phyloP scores from a whole-genome alignment of 805 yeast species.

The Naumovozyma baii region DNA sequence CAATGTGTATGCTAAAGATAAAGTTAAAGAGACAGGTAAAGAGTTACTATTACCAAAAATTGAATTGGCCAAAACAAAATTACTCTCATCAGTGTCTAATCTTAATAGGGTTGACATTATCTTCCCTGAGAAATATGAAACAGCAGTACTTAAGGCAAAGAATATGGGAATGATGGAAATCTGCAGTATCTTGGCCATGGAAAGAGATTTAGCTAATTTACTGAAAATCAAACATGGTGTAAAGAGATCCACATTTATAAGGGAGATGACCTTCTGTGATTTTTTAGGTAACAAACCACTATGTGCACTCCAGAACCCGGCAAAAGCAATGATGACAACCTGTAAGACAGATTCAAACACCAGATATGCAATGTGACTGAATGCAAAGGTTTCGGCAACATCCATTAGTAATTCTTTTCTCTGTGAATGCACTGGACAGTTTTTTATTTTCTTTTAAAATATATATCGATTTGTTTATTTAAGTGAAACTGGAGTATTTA shows the following conservation, averaged over 20 bases:
- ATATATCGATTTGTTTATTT: too few species aligned
- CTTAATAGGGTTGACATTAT: slow-evolving; percentile 42
- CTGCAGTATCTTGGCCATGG: slow-evolving; percentile 69
- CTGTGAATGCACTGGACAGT: too few species aligned
- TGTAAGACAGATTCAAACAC: slow-evolving; percentile 89
- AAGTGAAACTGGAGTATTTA: too few species aligned
- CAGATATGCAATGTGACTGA: slow-evolving; percentile 39
- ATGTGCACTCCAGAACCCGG: slow-evolving; percentile 80
- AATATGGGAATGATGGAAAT: slow-evolving; percentile 77
- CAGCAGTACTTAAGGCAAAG: slow-evolving; percentile 71
- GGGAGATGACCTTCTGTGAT: slow-evolving; percentile 70
- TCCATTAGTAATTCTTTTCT: neutral
- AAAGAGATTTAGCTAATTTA: slow-evolving; percentile 59
- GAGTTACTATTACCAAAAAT: slow-evolving; percentile 95
- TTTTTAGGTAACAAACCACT: slow-evolving; percentile 56
- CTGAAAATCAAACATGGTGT: slow-evolving; percentile 92
- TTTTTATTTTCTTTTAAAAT: too few species aligned
- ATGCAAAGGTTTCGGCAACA: slow-evolving; percentile 18
- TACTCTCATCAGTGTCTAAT: slow-evolving; percentile 66
- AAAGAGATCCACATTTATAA: slow-evolving; percentile 79
- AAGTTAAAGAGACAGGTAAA: slow-evolving; percentile 81
- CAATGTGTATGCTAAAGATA: slow-evolving; percentile 66
- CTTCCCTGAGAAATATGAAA: slow-evolving; percentile 57
- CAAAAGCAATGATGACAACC: slow-evolving; percentile 75
- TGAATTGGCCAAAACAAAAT: slow-evolving; percentile 93